These are phyloP conservation scores for Lecanicillium sp. DNA, from an alignment of 2,329 filamentous ascomycete species.

Conservation along the genomic window DNA sequence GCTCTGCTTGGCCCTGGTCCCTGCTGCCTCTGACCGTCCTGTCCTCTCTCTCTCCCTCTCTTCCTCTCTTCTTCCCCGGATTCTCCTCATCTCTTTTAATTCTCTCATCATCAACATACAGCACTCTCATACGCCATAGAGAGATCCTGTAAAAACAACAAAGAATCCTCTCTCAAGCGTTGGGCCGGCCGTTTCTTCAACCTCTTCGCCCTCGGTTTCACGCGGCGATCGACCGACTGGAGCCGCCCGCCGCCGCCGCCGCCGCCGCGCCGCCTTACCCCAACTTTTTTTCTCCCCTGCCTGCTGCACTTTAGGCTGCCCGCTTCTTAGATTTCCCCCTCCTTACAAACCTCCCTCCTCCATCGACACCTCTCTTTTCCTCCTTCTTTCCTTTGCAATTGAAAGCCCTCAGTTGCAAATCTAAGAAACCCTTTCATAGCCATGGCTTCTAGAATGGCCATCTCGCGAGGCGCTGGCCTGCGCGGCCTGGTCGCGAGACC, in stretches of 20 bases:
- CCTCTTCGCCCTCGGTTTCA: no score
- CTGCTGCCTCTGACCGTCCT: no score
- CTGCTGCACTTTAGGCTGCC: not conserved
- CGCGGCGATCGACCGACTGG: no score
- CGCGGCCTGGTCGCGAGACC: slow-evolving; percentile 11
- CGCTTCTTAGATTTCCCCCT: not conserved
- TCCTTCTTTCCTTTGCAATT: slow-evolving; percentile 5
- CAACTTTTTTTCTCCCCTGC: not conserved
- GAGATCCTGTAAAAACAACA: not conserved
- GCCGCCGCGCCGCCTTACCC: no score
- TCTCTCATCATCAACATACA: not conserved
- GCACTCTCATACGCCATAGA: no score
- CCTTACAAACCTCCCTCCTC: not conserved
- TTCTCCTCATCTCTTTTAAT: not conserved
- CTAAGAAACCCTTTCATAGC: slow-evolving; percentile 2
- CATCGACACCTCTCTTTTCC: slow-evolving; percentile 2
- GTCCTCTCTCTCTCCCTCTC: slow-evolving; percentile 3
- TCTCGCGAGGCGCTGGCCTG: slow-evolving; percentile 15
- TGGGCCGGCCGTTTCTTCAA: no score
- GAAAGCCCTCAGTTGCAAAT: slow-evolving; percentile 6
- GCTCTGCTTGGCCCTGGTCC: no score
- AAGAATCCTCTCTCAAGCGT: not conserved
- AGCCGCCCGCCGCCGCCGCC: no score
- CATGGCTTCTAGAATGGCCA: slow-evolving; percentile 20
- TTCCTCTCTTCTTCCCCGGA: slow-evolving; percentile 1